Evolutionary conservation across 257 asterid species (phyloP), one percentile per base, ranked within the genome.

Genomic region (Plantago ovata): DNA sequence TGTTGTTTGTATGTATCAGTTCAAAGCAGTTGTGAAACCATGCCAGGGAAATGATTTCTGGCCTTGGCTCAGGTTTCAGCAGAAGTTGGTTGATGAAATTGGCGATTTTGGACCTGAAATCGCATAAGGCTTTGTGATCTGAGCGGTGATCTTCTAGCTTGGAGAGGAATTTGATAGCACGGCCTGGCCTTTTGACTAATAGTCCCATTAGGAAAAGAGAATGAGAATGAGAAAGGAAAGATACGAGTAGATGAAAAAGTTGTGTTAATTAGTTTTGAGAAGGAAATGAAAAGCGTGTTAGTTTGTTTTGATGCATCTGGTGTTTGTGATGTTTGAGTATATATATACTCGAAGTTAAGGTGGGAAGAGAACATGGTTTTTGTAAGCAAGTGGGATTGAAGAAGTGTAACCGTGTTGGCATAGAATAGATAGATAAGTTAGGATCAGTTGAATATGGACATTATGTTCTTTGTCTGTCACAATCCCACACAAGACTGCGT

Each of bases 51-150:
- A 53, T 24, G 23, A 55, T 53, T 13, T 63, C 67, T 11, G 74
- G 55, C 32, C 70, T 81, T 19, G 71, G 62, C 16, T 70, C 68
- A 0, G 66, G 49, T 22, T 72, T 68, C 36, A 23, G 8, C 76
- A 65, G 43, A 42, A 63, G 43, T 39, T 64, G 58, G 69, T 36
- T 60, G 15, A 83, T 38, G 58, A 54, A 70, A 62, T 51, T 62
- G 3, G 84, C 63, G 43, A 81, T 13, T 22, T 74, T 58, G 0
- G 88, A 74, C 21, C 70, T 74, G 56, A 85, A 88, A 24, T 53
- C 66, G 52, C 32, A 42, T 1, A 28, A 6, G 63, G 76, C 67
- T 8, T 72, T 74, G 19, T 76, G 48, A 28, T 67, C 52, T 21
- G 23, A 63, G 42, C 16, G 63, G 63, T 36, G 73, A 49, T 70